Percentiles rank a stretch among this genome's conserved stretches.
phyloP scores from a whole-genome alignment of 2,329 filamentous ascomycete species.

The Drechslera avenae region DNA sequence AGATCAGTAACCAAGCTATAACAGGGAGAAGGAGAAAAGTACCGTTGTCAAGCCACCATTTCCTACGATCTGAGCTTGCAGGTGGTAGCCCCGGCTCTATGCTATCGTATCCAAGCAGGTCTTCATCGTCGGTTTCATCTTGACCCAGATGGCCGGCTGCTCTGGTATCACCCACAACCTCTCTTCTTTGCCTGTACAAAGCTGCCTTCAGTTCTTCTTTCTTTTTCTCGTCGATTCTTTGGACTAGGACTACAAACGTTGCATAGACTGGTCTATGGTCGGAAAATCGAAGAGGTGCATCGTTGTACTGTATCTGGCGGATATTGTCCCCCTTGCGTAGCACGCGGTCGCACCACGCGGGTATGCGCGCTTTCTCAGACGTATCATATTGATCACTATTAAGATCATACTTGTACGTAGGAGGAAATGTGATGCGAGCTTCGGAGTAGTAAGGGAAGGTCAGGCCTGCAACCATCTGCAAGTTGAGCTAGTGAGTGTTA shows the following conservation, averaged over 20 bases:
- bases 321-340: conserved; percentile 84
- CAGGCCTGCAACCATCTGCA: conserved; percentile 93
- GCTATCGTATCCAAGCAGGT: conserved; percentile 78
- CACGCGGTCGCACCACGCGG: conserved; percentile 96
- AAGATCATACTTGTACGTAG: conserved; percentile 95
- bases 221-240: conserved; percentile 73
- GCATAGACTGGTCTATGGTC: conserved; percentile 97
- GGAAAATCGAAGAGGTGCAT: conserved; percentile 83
- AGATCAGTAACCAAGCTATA: conserved; percentile 29
- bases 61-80: conserved; percentile 65
- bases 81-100: conserved; percentile 76
- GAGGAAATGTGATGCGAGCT: conserved; percentile 82
- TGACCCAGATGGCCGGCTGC: conserved; percentile 56
- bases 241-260: conserved; percentile 82
- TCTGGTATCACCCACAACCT: conserved; percentile 68
- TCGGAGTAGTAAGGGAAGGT: conserved; percentile 93
- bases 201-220: conserved; percentile 75
- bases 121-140: conserved; percentile 75
- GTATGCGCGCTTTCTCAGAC: conserved; percentile 92
- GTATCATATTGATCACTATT: conserved; percentile 89
- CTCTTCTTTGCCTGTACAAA: conserved; percentile 72
- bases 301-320: conserved; percentile 80
- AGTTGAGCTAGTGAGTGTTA: conserved; percentile 68
- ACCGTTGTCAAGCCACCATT: conserved; percentile 70
- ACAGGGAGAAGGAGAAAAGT: conserved; percentile 58